Base-by-base conservation (phyloP, 352 stramenopile species). In the Globisporangium abappressorium region DNA sequence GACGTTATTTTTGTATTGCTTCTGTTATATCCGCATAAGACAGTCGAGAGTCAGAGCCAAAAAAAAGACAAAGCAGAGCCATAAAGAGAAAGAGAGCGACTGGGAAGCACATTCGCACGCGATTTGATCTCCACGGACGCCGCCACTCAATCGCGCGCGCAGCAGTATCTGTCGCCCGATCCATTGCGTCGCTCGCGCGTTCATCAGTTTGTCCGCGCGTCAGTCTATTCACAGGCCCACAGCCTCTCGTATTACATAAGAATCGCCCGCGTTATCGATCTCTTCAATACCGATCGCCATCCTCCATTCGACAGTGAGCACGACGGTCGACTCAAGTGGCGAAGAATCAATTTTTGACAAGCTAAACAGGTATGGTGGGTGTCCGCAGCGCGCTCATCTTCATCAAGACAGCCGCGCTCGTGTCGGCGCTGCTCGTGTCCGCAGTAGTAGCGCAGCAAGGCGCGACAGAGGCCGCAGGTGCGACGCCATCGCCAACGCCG, bases 361-460 rank as follows among this genome's bases (percentile, higher is more conserved):
- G 2, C 20, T 57, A 36, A 22, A 2, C 14, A 24, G 2, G 22
- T 0, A 59, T 59, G 28, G 54, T 41, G 54, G 28, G 15, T 28
- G 28, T 41, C 15, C 28, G 38, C 11, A 63, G 15, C 22, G 57
- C 12, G 38, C n/a, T 33, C 34, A 14, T 41, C 34, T 41, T 41
- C 34, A 26, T 43, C 12, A 63, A 47, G 26, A 63, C 12, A 24
- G 57, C 36, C n/a, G 57, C 20, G 22, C 57, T 63, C 22, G 36
- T 18, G 4, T 36, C 36, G 57, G 22, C 36, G 57, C 36, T 63
- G n/a, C 9, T 59, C 28, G 54, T n/a, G 18, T 59, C 54, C 18
- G 4, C 14, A 41, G 28, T 28, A 26, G 54, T 41, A 59, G 54
- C 54, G 0, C 26, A 59, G 26, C 15, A 36, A n/a, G 5, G 24